Base-by-base conservation (phyloP, 176 grass and related monocot species). In the Avena eriantha region DNA sequence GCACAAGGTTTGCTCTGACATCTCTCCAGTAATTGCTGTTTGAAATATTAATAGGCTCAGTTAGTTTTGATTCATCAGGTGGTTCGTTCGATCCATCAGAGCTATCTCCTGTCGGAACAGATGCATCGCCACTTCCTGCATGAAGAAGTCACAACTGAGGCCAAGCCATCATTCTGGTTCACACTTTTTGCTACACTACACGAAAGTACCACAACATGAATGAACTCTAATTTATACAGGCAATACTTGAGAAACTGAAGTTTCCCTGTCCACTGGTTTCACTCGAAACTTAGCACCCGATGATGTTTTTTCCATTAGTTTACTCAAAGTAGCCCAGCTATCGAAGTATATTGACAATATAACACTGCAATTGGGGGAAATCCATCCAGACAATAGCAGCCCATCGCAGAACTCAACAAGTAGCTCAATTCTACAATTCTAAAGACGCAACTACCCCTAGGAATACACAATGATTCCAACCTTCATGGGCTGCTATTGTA, bases 1-100 rank as follows among this genome's bases (percentile, higher is more conserved):
- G 84, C 35, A 98, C 92, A 86, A 95, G 96, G 74, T 88, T 95
- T 41, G 96, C 96, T 81, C 96, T 96, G 78, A 98, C 93, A 84
- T 98, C 86, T 87, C 97, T 69, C 96, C 96, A 98, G 83, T 95
- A 93, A 83, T 67, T 73, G 86, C 74, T 83, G 58, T 86, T 61
- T 29, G 80, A 88, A 84, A 88, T 84, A 84, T 67, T 86, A 64
- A 78, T 41, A 0, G 39, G 78, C 45, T 87, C 81, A 18, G 46
- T 84, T 8, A 79, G 81, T 68, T 91, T 83, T 49, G 81, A 58
- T 81, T 92, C 88, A 4, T 68, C 78, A 57, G 47, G 46, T 0
- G 53, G 71, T 80, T 77, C 66, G 43, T 79, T 89, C 33, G 56
- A 69, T 73, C 54, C 91, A 63, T 88, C 91, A 36, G 80, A 80